Evolutionary conservation across 805 yeast species (phyloP), one percentile per base, ranked within the genome.

Genomic region (Huiozyma naganishii): DNA sequence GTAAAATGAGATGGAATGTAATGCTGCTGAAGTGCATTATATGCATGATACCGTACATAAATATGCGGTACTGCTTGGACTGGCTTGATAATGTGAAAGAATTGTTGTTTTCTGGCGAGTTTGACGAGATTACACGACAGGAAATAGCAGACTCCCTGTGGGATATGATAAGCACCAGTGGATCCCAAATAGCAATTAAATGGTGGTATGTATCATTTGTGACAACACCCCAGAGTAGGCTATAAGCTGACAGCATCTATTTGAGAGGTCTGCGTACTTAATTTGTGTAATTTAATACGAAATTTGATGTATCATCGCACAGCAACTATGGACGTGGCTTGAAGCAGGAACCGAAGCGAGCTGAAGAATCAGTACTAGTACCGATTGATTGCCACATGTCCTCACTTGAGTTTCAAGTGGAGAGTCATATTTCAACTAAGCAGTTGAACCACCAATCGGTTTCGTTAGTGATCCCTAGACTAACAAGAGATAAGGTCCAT

Each of bases 361-460:
- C 23, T 17, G 23, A 17, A 17, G 23, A 17, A 17, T 17, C 23
- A 17, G 23, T 17, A 17, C 23, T 17, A 17, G 23, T 17, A 17
- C 23, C 23, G 23, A 17, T 17, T 17, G 23, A 17, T 17, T 17
- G 23, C 23, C 23, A 17, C 8, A 28, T 36, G 27, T 32, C 46
- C 17, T 48, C 61, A 1, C 44, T 45, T 5, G 66, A 61, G 35
- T 61, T 61, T 42, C 53, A 54, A 27, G 51, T 60, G 6, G 66
- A 61, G 38, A 55, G 58, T 3, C 47, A 45, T 41, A 38, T 61
- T 4, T 60, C 65, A 5, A 35, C 37, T 12, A 61, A 61, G 42
- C 55, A 54, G 41, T 37, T 61, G 40, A 61, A 61, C 36, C 52
- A 59, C 35, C 64, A 58, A 37, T 61, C 65, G 0, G 62, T 61